Evolutionary conservation across 192 early-diverging fungal genomes (phyloP), one percentile per base, ranked within the genome.

Genomic region (Umbelopsis vinacea): DNA sequence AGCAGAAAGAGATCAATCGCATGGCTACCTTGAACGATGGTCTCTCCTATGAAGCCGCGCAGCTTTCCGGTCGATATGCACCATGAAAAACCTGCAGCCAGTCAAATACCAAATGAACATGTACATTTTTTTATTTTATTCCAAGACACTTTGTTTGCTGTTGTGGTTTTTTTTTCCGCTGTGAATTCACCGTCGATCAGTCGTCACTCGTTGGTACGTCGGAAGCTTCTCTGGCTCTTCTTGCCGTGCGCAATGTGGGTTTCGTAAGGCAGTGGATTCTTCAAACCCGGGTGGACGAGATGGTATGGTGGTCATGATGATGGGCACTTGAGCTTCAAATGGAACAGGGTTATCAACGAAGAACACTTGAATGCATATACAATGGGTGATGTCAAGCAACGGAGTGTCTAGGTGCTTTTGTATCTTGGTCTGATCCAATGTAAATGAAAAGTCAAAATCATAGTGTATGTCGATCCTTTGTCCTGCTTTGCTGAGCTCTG

Each of bases 1-100:
- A 87, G 21, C 85, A 87, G 35, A 54, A 48, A 14, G 67, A 73
- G 37, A 87, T 87, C 66, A 87, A 87, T 53, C 74, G 70, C 12
- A 66, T 71, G n/a, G 85, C 84, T 1, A 87, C 85, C 5, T 21
- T 50, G 24, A 74, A 72, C 1, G 85, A 87, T 48, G 85, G 85
- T 6, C 21, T 76, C 22, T 38, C 45, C 22, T 80, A 76, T 46
- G 75, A 80, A 57, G 54, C 52, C 23, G 67, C 57, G 15, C 57
- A 63, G 3, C 57, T 63, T 35, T 37, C 57, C 33, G 57, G 57
- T 17, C 33, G 33, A 7, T 63, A 63, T 37, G 57, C 10, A 63
- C 17, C 50, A 21, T 69, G 68, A 48, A 50, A 21, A 24, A 50
- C 15, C 40, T 45, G 35, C 22, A 43, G 40, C 8, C 40, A 43